Evolutionary conservation across 805 yeast species (phyloP).

Genomic region (Starmera quercuum): DNA sequence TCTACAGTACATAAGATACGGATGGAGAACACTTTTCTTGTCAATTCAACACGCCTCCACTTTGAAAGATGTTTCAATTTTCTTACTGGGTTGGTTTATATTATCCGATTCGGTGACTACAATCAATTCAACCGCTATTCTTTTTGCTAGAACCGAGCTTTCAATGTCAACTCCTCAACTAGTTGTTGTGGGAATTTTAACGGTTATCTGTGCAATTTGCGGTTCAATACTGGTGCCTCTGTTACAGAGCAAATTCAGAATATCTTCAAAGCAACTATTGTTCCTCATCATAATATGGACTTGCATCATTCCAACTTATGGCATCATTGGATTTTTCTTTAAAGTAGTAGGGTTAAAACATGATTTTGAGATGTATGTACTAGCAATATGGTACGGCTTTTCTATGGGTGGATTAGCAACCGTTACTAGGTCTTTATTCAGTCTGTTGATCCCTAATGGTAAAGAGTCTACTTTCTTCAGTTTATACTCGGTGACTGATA

Average conservation of each 20-base stretch:
- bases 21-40: constrained; percentile 51
- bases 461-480: constrained; percentile 73
- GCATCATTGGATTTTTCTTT: constrained; percentile 57
- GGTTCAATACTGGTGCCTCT: constrained; percentile 59
- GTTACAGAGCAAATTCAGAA: constrained; percentile 25
- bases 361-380: constrained; percentile 57
- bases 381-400: constrained; percentile 72
- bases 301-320: constrained; percentile 63
- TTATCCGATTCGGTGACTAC: constrained; percentile 72
- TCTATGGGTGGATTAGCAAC: constrained; percentile 70
- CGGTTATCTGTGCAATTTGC: constrained; percentile 57
- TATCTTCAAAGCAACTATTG: constrained; percentile 41
- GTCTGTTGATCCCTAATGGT: constrained; percentile 65
- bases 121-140: constrained; percentile 69
- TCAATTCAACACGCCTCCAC: constrained; percentile 55
- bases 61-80: constrained; percentile 58
- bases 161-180: constrained; percentile 61
- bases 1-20: constrained; percentile 37
- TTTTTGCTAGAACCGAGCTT: constrained; percentile 66
- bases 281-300: constrained; percentile 52
- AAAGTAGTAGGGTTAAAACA: constrained; percentile 49
- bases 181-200: constrained; percentile 56
- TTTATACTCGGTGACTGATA: constrained; percentile 69
- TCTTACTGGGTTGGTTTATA: constrained; percentile 68
- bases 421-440: constrained; percentile 58